Evolutionary conservation across 2,329 filamentous ascomycete genomes (phyloP).

Genomic region (Colletotrichum sublineola): DNA sequence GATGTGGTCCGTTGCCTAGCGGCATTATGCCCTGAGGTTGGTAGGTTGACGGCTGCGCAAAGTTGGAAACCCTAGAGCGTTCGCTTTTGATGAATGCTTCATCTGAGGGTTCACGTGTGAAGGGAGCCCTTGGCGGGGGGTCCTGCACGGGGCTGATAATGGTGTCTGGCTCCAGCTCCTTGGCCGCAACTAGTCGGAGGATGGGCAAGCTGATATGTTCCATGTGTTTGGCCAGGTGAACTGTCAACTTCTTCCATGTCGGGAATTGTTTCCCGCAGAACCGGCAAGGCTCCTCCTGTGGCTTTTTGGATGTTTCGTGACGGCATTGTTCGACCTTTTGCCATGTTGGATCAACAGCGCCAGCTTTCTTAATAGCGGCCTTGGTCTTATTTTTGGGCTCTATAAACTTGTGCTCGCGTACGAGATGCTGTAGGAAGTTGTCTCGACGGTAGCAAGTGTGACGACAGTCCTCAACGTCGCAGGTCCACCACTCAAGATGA

Average conservation of each 20-base stretch:
- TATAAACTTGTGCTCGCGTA: conserved; percentile 88
- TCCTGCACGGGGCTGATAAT: conserved; percentile 77
- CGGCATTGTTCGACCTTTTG: conserved; percentile 83
- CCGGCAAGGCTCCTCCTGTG: conserved; percentile 83
- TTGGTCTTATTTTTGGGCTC: conserved; percentile 87
- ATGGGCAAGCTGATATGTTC: conserved; percentile 90
- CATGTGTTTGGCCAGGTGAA: conserved; percentile 96
- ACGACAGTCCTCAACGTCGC: conserved; percentile 82
- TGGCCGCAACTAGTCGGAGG: conserved; percentile 69
- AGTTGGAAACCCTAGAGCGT: conserved; percentile 37
- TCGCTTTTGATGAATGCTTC: conserved; percentile 51
- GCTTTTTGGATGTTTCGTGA: conserved; percentile 73
- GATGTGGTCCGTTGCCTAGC: conserved; percentile 11
- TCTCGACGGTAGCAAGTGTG: conserved; percentile 90
- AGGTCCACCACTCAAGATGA: conserved; percentile 92
- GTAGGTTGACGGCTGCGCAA: conserved; percentile 25
- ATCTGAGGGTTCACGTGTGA: conserved; percentile 49
- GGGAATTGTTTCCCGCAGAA: conserved; percentile 87
- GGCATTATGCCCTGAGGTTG: conserved; percentile 13
- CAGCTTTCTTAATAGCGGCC: conserved; percentile 72
- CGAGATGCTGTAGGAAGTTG: conserved; percentile 93
- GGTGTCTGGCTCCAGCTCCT: conserved; percentile 69
- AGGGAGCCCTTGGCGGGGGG: conserved; percentile 56
- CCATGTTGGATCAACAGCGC: conserved; percentile 76
- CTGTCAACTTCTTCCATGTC: conserved; percentile 92